These are phyloP conservation scores for Intubia oerlemansii DNA, from an alignment of 2,329 filamentous ascomycete species.

Conservation along the genomic window DNA sequence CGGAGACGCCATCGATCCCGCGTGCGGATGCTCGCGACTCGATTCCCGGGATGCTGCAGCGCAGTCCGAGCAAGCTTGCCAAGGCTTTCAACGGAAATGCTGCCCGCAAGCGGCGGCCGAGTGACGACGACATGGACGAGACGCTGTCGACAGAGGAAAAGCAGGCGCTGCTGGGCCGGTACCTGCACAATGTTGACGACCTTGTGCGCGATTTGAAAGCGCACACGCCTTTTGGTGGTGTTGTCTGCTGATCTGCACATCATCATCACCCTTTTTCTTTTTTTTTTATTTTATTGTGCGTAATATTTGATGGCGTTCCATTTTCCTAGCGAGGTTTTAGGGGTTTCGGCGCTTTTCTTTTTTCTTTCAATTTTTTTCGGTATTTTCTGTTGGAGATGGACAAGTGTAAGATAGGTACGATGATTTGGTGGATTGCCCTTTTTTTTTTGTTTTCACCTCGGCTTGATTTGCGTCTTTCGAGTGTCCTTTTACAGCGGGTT, in stretches of 20 bases:
- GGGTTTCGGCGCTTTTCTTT: too few relatives aligned
- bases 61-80: constrained; percentile 46
- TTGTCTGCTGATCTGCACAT: constrained; percentile 19
- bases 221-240: constrained; percentile 51
- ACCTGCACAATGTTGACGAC: constrained; percentile 66
- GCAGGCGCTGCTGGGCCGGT: constrained; percentile 53
- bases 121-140: constrained; percentile 12
- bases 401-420: too few relatives aligned
- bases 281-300: background rate
- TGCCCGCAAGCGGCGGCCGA: constrained; percentile 2
- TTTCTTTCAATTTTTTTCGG: too few relatives aligned
- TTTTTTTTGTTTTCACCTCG: background rate
- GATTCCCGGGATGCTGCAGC: constrained; percentile 33
- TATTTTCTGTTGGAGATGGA: too few relatives aligned
- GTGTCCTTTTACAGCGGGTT: too few relatives aligned
- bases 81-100: constrained; percentile 25
- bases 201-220: constrained; percentile 68
- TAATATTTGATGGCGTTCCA: too few relatives aligned
- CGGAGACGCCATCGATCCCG: constrained; percentile 47
- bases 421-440: background rate
- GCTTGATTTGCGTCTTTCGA: too few relatives aligned
- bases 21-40: constrained; percentile 17
- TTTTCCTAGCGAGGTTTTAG: too few relatives aligned
- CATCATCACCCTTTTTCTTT: too few relatives aligned
- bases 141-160: constrained; percentile 63